These are phyloP conservation scores for Calendula officinalis DNA, from an alignment of 129 eudicot genomes.

Conservation along the genomic window DNA sequence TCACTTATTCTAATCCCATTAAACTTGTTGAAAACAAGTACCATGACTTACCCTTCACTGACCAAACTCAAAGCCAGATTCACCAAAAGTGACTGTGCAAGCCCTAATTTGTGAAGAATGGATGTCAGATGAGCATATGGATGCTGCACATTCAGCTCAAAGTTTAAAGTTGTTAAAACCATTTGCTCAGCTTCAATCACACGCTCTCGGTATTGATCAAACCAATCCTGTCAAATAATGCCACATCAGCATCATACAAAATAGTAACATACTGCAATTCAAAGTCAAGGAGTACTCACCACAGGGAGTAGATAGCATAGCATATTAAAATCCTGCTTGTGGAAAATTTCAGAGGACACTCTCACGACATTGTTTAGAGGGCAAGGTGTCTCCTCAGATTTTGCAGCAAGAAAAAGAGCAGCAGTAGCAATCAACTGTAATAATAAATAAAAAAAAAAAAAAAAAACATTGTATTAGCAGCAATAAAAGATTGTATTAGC, in stretches of 20 bases:
- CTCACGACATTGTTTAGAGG: slow-evolving; percentile 71
- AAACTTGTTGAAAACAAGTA: slow-evolving; percentile 4
- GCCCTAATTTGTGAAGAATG: slow-evolving; percentile 79
- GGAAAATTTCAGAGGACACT: slow-evolving; percentile 72
- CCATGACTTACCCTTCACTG: slow-evolving; percentile 79
- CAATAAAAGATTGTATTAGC: slow-evolving; percentile 5
- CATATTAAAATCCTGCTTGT: slow-evolving; percentile 64
- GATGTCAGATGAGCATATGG: slow-evolving; percentile 84
- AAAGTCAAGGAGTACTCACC: slow-evolving; percentile 40
- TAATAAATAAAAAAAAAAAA: neutral
- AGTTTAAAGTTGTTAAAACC: slow-evolving; percentile 77
- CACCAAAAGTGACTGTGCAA: slow-evolving; percentile 75
- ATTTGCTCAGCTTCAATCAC: slow-evolving; percentile 80
- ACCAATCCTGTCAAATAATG: slow-evolving; percentile 68
- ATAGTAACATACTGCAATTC: neutral
- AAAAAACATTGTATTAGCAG: slow-evolving; percentile 10
- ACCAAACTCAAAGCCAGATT: slow-evolving; percentile 77
- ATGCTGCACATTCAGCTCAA: slow-evolving; percentile 94
- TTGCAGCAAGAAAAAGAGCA: slow-evolving; percentile 87
- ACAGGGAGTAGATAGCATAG: slow-evolving; percentile 58
- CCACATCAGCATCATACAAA: slow-evolving; percentile 8
- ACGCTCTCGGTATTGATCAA: slow-evolving; percentile 83
- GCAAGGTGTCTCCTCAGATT: slow-evolving; percentile 92
- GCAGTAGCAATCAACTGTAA: slow-evolving; percentile 89
- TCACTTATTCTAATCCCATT: neutral